A percentile compares a stretch with the other conserved stretches of the same genome.
Conservation (phyloP, 1,284 basidiomycete species). For the Mycena citricolor region DNA sequence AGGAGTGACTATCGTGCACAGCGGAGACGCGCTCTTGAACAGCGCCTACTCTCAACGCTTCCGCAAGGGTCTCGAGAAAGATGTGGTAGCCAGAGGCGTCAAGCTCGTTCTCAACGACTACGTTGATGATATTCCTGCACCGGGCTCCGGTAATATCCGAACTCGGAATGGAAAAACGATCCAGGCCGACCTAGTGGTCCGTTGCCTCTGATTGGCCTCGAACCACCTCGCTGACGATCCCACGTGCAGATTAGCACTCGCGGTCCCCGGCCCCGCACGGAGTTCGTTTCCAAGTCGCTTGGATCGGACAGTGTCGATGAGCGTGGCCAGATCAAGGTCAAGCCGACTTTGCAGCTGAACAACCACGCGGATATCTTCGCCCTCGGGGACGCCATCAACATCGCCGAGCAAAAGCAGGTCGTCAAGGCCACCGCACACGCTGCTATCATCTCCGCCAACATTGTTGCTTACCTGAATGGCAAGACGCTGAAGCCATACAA, state of each 20-base stretch:
- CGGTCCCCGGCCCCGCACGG: conserved; percentile 55
- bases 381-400: conserved; percentile 59
- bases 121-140: conserved; percentile 45
- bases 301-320: conserved; percentile 41
- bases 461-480: conserved; percentile 45
- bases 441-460: conserved; percentile 45
- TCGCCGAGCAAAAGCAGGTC: conserved; percentile 58
- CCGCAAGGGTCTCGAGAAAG: conserved; percentile 47
- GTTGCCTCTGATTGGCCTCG: conserved; percentile 23
- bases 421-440: conserved; percentile 49
- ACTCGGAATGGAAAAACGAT: conserved; percentile 56
- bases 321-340: conserved; percentile 47
- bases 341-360: conserved; percentile 52
- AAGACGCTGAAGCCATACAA: conserved; percentile 45
- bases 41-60: conserved; percentile 54
- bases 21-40: conserved; percentile 52
- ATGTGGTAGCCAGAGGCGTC: conserved; percentile 44
- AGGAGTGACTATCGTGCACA: conserved; percentile 65
- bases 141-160: conserved; percentile 35
- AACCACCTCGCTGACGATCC: conserved; percentile 1
- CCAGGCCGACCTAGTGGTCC: conserved; percentile 58
- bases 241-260: conserved; percentile 47
- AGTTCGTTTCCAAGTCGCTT: conserved; percentile 44
- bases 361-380: conserved; percentile 57
- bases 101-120: conserved; percentile 55